These are phyloP conservation scores for Triticum monococcum DNA, from an alignment of 176 grass and related monocot genomes.

Conservation along the genomic window DNA sequence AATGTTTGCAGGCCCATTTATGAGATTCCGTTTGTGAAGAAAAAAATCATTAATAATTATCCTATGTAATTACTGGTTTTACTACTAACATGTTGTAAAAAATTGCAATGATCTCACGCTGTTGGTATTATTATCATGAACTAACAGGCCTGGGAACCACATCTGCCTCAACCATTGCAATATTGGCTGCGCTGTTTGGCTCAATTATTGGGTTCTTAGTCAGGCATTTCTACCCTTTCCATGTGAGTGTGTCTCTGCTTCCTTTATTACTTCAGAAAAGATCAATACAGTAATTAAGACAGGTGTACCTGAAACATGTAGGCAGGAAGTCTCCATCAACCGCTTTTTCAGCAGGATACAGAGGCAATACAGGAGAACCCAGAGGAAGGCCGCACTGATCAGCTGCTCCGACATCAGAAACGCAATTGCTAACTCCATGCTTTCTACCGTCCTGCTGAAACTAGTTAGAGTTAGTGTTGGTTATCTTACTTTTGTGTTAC, in stretches of 20 bases:
- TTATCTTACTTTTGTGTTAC: slow-evolving; percentile 36
- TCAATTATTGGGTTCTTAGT: slow-evolving; percentile 31
- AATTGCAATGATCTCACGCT: neutral
- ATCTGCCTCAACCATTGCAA: slow-evolving; percentile 33
- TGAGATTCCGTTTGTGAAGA: neutral
- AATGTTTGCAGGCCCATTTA: neutral
- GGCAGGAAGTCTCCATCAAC: slow-evolving; percentile 62
- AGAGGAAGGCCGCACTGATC: slow-evolving; percentile 45
- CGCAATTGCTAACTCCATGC: slow-evolving; percentile 42
- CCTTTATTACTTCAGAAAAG: neutral
- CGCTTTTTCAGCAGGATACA: slow-evolving; percentile 47
- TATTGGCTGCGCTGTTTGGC: slow-evolving; percentile 30
- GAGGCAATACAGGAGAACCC: slow-evolving; percentile 41
- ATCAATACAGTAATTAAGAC: slow-evolving; percentile 14
- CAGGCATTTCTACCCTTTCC: slow-evolving; percentile 33
- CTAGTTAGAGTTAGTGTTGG: slow-evolving; percentile 27
- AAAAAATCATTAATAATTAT: neutral
- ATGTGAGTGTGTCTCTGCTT: slow-evolving; percentile 50
- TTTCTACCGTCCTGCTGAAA: slow-evolving; percentile 29
- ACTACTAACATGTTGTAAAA: neutral
- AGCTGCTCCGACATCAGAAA: slow-evolving; percentile 53
- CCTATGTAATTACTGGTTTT: neutral
- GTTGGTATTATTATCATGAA: slow-evolving; percentile 2
- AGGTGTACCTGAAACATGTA: slow-evolving; percentile 42
- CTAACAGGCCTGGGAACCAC: slow-evolving; percentile 30